phyloP scores from a whole-genome alignment of 805 yeast genomes.

The Sugiyamaella valdiviana region DNA sequence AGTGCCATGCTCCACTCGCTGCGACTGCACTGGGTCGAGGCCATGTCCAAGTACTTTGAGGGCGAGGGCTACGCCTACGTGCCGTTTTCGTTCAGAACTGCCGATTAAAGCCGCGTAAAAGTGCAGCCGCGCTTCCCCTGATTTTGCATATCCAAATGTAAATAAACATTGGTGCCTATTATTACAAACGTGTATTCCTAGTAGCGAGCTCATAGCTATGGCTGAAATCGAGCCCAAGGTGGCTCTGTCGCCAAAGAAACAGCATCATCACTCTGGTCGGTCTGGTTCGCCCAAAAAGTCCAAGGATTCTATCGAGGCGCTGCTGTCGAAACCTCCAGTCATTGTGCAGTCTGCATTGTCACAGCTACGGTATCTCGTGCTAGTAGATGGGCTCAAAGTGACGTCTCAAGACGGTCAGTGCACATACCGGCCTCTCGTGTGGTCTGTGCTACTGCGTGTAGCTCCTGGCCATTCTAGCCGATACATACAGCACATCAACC shows the following conservation, averaged over 20 bases:
- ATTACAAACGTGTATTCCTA: not conserved
- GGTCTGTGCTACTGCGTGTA: constrained; percentile 70
- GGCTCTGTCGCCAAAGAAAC: not conserved
- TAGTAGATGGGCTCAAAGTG: constrained; percentile 41
- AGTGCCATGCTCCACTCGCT: constrained; percentile 97
- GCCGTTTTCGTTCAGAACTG: constrained; percentile 61
- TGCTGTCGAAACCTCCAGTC: constrained; percentile 33
- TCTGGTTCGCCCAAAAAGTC: not conserved
- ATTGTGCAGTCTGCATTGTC: constrained; percentile 45
- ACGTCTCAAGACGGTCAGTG: constrained; percentile 38
- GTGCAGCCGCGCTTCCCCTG: not conserved
- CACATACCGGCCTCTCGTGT: constrained; percentile 66
- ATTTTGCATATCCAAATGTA: not conserved
- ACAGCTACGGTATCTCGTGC: constrained; percentile 47
- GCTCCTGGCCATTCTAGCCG: constrained; percentile 50
- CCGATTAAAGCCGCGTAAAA: constrained; percentile 1
- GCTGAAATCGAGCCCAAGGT: not conserved
- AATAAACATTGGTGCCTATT: not conserved
- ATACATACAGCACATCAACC: constrained; percentile 48
- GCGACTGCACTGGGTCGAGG: constrained; percentile 98
- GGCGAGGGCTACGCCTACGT: constrained; percentile 91
- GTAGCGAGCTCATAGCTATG: too few species aligned
- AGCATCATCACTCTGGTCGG: not conserved
- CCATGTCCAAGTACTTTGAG: constrained; percentile 96
- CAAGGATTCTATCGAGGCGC: constrained; percentile 47